Conservation (phyloP, 2,329 filamentous ascomycete genomes). For the Neofusicoccum laricinum region DNA sequence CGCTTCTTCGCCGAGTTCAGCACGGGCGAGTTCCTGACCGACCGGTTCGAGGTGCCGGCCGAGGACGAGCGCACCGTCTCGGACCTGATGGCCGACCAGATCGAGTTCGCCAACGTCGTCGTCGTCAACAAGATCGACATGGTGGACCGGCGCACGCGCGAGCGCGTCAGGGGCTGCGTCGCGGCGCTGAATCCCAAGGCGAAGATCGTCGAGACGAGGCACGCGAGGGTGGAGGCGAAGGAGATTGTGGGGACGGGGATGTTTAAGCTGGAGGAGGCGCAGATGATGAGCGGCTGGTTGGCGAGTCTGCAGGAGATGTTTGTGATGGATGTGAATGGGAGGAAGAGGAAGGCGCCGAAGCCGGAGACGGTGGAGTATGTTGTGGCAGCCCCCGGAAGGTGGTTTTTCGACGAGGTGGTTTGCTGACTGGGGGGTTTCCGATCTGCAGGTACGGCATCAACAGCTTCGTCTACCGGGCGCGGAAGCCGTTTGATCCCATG, state of each 20-base stretch:
- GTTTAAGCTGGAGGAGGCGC: conserved; percentile 64
- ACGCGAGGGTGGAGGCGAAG: conserved; percentile 58
- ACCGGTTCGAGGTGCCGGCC: conserved; percentile 60
- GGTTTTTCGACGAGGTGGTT: background rate
- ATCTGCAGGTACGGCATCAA: conserved; percentile 59
- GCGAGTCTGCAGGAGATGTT: conserved; percentile 68
- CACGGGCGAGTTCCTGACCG: conserved; percentile 65
- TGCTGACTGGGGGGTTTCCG: background rate
- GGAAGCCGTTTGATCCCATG: conserved; percentile 43
- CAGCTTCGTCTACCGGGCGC: conserved; percentile 66
- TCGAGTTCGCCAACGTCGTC: conserved; percentile 73
- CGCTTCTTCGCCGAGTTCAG: conserved; percentile 71
- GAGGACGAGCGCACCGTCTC: conserved; percentile 74
- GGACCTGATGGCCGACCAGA: conserved; percentile 73
- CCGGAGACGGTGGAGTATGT: conserved; percentile 66
- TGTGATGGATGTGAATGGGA: conserved; percentile 51
- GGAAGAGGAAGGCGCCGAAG: conserved; percentile 62
- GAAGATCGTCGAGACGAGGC: conserved; percentile 60
- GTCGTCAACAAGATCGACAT: conserved; percentile 69
- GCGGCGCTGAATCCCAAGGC: conserved; percentile 64
- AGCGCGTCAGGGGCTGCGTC: conserved; percentile 53
- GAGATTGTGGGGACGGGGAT: conserved; percentile 64
- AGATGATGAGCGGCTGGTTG: conserved; percentile 67
- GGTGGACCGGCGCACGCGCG: conserved; percentile 47
- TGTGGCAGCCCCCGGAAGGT: too few relatives aligned